Base-by-base conservation (phyloP, 306 rosid species). In the Malus asiatica region DNA sequence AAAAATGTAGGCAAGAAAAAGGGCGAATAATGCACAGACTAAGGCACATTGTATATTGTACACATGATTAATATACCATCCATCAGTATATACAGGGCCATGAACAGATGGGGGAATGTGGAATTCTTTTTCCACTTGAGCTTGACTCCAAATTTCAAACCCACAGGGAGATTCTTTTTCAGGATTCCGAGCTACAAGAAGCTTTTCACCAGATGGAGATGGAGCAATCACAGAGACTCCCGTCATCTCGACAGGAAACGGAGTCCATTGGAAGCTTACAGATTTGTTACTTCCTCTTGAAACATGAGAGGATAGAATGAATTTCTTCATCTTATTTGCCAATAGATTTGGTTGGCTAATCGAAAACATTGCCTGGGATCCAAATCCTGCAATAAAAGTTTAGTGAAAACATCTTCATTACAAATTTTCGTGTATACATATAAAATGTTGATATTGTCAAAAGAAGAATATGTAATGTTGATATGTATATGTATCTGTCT, bases 161-260 rank as follows among this genome's bases (percentile, higher is more conserved):
- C 70, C 74, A 58, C 77, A 85, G 44, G 91, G 86, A 71, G 81
- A 85, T 16, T 88, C 89, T 5, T 71, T 83, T 52, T 87, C 90
- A 2, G 88, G 77, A 81, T 91, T 87, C 62, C 90, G 87, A 81
- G 91, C 78, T 9, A 84, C 83, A 15, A 93, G 84, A 15, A 93
- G 85, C 82, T 93, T 91, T 11, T 88, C 78, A 23, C 93, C 92
- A 65, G 96, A 91, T 6, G 98, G 97, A 0, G 98, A 93, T 51
- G 97, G 97, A 83, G 84, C 83, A 71, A 91, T 77, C 66, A 79
- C 59, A 70, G 91, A 89, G 53, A 84, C 88, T 61, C 90, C 93
- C 0, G 77, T 69, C 86, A 91, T 87, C 86, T 89, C 92, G 20
- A 84, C 59, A 68, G 98, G 97, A 87, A 93, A 93, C 15, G 91